Base-by-base conservation (phyloP, 257 asterid genomes). In the Solanum neorickii region DNA sequence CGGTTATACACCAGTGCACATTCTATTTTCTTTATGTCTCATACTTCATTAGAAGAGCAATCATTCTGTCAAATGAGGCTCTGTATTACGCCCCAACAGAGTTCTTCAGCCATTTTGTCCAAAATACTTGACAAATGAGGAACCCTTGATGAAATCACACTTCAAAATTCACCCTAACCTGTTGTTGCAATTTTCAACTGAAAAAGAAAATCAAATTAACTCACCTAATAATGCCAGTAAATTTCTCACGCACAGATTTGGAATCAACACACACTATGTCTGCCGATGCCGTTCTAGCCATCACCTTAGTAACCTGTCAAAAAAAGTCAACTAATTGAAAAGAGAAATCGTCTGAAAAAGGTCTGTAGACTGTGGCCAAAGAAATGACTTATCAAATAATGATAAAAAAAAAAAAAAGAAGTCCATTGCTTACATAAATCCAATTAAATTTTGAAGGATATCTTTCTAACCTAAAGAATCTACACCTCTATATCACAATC, bases 231-330 rank as follows among this genome's bases (percentile, higher is more conserved):
- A 86, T 94, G 92, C 98, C 98, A 0, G 98, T 90, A 87, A 97
- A 97, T 82, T 94, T 94, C 86, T 95, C 98, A 87, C 92, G 89
- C n/a, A 94, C 96, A 44, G 98, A 94, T 89, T 95, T 94, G 91
- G 97, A 92, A 82, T 98, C 98, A 14, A 97, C 96, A 60, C 99
- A 95, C 90, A 94, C 90, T 84, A 97, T 95, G 91, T 95, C 98
- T 20, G 93, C 95, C 2, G 98, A 92, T 88, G 98, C 98, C 93
- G 94, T 93, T 91, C 92, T 94, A 42, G 98, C 92, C 99, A 97
- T 97, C 90, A 95, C 99, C 86, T 94, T 97, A 16, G 98, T 97
- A 72, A 97, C 93, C 99, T 97, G 91, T 41, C 90, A 90, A 56
- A 85, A 35, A 8, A 66, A 86, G 52, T 31, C 83, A 46, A 18